These are phyloP conservation scores for Rhodotorula sp. DNA, from an alignment of 1,284 basidiomycete genomes.

Conservation along the genomic window DNA sequence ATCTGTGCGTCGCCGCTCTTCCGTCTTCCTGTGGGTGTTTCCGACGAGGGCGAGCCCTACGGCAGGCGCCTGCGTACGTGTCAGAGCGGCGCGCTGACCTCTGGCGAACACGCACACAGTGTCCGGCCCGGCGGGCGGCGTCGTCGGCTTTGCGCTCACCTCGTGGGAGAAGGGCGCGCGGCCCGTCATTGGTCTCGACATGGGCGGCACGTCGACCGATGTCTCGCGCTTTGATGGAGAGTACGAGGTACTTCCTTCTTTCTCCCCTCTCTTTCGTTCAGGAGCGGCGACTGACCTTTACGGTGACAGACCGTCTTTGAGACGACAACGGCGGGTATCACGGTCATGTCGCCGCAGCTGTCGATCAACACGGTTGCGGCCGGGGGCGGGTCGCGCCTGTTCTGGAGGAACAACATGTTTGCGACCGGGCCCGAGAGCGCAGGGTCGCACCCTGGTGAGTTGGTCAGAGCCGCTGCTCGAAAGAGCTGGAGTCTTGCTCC, in stretches of 20 bases:
- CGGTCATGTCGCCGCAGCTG: constrained; percentile 77
- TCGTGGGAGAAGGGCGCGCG: constrained; percentile 70
- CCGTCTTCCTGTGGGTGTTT: constrained; percentile 48
- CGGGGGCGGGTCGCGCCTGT: constrained; percentile 79
- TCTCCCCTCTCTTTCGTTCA: not conserved
- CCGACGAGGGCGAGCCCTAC: too few species aligned
- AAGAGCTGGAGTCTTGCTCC: not conserved
- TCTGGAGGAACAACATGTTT: constrained; percentile 68
- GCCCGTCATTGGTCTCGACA: constrained; percentile 63
- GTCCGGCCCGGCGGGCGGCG: constrained; percentile 83
- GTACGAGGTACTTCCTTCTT: constrained; percentile 60
- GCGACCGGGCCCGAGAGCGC: constrained; percentile 53
- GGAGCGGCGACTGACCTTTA: too few species aligned
- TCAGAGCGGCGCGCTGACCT: constrained; percentile 16
- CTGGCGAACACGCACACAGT: constrained; percentile 47
- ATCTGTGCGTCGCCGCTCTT: constrained; percentile 81
- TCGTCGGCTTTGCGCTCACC: constrained; percentile 81
- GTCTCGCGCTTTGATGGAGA: constrained; percentile 77
- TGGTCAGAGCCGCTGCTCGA: not conserved
- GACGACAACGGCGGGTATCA: constrained; percentile 85
- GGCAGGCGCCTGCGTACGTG: too few species aligned
- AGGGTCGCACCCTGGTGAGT: constrained; percentile 66
- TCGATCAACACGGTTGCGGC: constrained; percentile 65
- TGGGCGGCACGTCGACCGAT: constrained; percentile 84
- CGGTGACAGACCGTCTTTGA: constrained; percentile 69